A percentile compares a stretch with the other conserved stretches of the same genome.
Conservation (phyloP, 257 asterid genomes). For the Scutellaria minor region DNA sequence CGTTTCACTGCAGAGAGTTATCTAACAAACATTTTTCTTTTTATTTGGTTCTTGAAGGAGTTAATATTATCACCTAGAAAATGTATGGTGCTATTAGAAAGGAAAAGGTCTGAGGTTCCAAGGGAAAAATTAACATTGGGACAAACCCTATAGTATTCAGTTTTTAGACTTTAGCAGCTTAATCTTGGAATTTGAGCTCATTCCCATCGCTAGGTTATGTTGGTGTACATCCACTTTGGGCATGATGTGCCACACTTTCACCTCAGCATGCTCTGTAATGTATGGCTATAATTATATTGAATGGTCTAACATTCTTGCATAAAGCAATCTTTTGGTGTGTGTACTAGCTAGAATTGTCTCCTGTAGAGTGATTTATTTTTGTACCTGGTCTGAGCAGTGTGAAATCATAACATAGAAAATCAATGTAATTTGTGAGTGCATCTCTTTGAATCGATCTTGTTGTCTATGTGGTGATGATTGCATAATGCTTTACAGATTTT, state of each 20-base stretch:
- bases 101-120: background rate
- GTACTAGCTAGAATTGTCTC: background rate
- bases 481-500: constrained; percentile 60
- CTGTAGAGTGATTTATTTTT: background rate
- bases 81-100: background rate
- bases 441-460: constrained; percentile 21
- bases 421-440: constrained; percentile 11
- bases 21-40: background rate
- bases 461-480: constrained; percentile 24
- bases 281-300: too few relatives aligned
- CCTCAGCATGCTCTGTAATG: background rate
- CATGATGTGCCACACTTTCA: background rate
- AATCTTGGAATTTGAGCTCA: background rate
- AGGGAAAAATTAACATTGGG: background rate
- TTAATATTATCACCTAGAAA: constrained; percentile 10
- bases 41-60: constrained; percentile 16
- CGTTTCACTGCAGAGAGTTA: background rate
- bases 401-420: background rate
- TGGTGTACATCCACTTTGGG: background rate
- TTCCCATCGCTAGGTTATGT: constrained; percentile 9
- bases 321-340: background rate
- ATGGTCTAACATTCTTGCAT: too few relatives aligned
- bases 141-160: constrained; percentile 10
- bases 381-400: background rate
- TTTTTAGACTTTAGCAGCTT: constrained; percentile 8